Evolutionary conservation across 148 eudicot genomes (phyloP).

Genomic region (Rhododendron williamsianum): DNA sequence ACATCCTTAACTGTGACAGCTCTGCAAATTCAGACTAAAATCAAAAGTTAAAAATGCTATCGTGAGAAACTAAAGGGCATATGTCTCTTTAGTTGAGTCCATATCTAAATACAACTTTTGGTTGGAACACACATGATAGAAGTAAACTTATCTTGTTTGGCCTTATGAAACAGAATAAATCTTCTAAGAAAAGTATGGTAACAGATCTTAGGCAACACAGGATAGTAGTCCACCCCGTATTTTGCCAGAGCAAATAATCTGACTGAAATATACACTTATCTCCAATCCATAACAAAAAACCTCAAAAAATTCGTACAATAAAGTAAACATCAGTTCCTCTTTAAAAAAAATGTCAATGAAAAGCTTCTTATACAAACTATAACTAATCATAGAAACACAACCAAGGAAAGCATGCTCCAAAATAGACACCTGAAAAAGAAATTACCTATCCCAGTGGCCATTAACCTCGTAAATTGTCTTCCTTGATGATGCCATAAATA

Average conservation of each 20-base stretch:
- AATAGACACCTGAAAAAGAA: not conserved
- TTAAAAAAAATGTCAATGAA: not conserved
- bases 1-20: conserved; percentile 45
- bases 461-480: conserved; percentile 50
- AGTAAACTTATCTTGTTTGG: not conserved
- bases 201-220: not conserved
- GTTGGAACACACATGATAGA: not conserved
- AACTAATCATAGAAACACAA: not conserved
- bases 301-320: not conserved
- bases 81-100: not conserved
- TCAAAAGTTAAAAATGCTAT: not conserved
- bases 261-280: not conserved
- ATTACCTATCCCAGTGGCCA: conserved; percentile 85
- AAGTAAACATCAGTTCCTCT: not conserved
- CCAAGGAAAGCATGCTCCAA: not conserved
- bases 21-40: conserved; percentile 24
- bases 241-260: not conserved
- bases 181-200: not conserved
- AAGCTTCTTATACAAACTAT: not conserved
- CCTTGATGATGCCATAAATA: conserved; percentile 32
- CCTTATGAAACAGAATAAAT: not conserved
- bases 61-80: not conserved
- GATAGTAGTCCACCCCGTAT: not conserved
- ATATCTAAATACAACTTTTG: not conserved
- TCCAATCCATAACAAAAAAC: not conserved